Base-by-base conservation (phyloP, 2,329 filamentous ascomycete genomes). In the Lachnellula suecica region DNA sequence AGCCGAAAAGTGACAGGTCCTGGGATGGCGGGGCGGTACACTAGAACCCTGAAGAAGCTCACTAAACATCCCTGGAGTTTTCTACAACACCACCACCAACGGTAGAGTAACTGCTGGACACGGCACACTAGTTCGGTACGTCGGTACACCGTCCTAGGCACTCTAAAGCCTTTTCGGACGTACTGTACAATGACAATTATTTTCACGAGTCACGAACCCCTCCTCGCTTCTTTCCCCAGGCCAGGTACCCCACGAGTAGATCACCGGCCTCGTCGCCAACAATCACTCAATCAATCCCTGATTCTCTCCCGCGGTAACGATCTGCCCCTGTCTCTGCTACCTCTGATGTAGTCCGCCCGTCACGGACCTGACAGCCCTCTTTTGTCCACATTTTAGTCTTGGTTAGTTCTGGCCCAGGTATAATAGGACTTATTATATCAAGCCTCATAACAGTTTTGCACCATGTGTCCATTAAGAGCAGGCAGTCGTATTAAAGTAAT, bases 381-480 rank as follows among this genome's bases (percentile, higher is more conserved):
- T 52, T 40, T 44, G n/a, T n/a, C 40, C 38, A 29, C 47, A 49
- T 24, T 40, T 48, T 49, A 49, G 46, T 35, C 44, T 31, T 15
- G 34, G 10, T 8, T n/a, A n/a, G n/a, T n/a, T n/a, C n/a, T n/a
- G n/a, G n/a, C n/a, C n/a, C n/a, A n/a, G n/a, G 40, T 41, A 50
- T 54, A 54, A 50, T 41, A 47, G 37, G 31, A 42, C 47, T 40
- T 35, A 31, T 35, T 50, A 49, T 50, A 44, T 50, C 37, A 44
- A 53, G 51, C 48, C 23, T 49, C 42, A 53, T 34, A 49, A 46
- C 35, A 20, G 49, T 24, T 47, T 46, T 53, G 41, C 37, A 43
- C 47, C 47, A 53, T 46, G 51, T 51, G 52, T 54, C 29, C 47
- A 46, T 51, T 47, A 50, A 54, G 46, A 37, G 43, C 44, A 53